Evolutionary conservation across 148 eudicot species (phyloP), one percentile per base, ranked within the genome.

Genomic region (Rheum nobile): DNA sequence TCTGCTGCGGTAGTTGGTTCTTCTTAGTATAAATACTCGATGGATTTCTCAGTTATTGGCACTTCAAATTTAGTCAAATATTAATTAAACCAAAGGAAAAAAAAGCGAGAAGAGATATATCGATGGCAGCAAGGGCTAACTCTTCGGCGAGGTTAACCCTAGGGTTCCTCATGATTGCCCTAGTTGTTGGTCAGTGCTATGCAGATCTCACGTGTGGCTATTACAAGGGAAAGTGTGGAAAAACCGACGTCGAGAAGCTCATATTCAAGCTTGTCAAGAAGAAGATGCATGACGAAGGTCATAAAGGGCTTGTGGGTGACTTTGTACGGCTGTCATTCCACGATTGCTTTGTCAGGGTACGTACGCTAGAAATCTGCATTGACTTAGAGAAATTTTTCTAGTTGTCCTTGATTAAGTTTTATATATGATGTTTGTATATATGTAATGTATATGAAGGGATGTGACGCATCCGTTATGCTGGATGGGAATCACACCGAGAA

Each of bases 381-480:
- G 4, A 2, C 2, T 35, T 35, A 35, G 2, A 22, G 61, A 21
- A 54, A 47, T 13, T 46, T 12, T 35, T 4, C 4, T 4, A n/a
- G n/a, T n/a, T n/a, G n/a, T n/a, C n/a, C n/a, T n/a, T n/a, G n/a
- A n/a, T n/a, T n/a, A n/a, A n/a, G n/a, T n/a, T n/a, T n/a, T n/a
- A n/a, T n/a, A n/a, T 35, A 4, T 35, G 4, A 35, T 35, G 37
- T 35, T 52, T 21, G 59, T 21, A 52, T 21, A 26, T 21, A 52
- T 21, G 59, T n/a, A 44, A 44, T 44, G 48, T 52, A 19, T 21
- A n/a, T 52, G 28, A n/a, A 93, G 96, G 98, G 98, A 37, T 89
- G 94, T 74, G 98, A 93, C 79, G 96, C 89, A 48, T 90, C 98
- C 0, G 73, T 89, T 47, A 75, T 93, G 83, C 84, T 93, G 31